These are phyloP conservation scores for Stylonectria norvegica DNA, from an alignment of 2,329 filamentous ascomycete species.

Conservation along the genomic window DNA sequence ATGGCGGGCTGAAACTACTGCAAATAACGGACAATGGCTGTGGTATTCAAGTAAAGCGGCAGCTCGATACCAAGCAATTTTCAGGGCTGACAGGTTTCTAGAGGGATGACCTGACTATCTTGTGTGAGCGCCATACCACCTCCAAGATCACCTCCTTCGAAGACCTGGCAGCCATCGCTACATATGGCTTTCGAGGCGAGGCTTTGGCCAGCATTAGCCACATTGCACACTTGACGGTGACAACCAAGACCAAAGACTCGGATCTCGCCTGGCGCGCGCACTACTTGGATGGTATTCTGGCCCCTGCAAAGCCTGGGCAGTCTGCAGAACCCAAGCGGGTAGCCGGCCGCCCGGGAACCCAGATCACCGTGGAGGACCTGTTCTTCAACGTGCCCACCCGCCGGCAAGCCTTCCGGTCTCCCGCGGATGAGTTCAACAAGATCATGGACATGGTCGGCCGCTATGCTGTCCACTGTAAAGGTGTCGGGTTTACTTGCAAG, in stretches of 20 bases:
- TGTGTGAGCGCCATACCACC: slow-evolving; percentile 95
- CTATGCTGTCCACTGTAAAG: slow-evolving; percentile 86
- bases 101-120: slow-evolving; percentile 86
- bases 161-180: slow-evolving; percentile 83
- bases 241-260: slow-evolving; percentile 86
- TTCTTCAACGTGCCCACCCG: slow-evolving; percentile 96
- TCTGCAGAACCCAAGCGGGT: slow-evolving; percentile 79
- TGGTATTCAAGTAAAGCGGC: slow-evolving; percentile 72
- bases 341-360: slow-evolving; percentile 84
- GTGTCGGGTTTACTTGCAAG: slow-evolving; percentile 95
- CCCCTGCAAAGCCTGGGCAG: slow-evolving; percentile 83
- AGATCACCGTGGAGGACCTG: slow-evolving; percentile 93
- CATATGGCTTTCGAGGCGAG: slow-evolving; percentile 97
- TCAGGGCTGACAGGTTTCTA: slow-evolving; percentile 35
- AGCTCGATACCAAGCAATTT: background rate
- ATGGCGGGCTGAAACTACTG: slow-evolving; percentile 88
- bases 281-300: slow-evolving; percentile 79
- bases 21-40: slow-evolving; percentile 98
- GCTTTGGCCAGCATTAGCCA: slow-evolving; percentile 97
- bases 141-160: slow-evolving; percentile 94
- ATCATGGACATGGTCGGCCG: slow-evolving; percentile 92
- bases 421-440: slow-evolving; percentile 95
- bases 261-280: slow-evolving; percentile 86
- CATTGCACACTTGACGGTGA: slow-evolving; percentile 92
- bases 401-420: slow-evolving; percentile 82